Evolutionary conservation across 2,329 filamentous ascomycete species (phyloP).

Genomic region (Xylariaceae sp.): DNA sequence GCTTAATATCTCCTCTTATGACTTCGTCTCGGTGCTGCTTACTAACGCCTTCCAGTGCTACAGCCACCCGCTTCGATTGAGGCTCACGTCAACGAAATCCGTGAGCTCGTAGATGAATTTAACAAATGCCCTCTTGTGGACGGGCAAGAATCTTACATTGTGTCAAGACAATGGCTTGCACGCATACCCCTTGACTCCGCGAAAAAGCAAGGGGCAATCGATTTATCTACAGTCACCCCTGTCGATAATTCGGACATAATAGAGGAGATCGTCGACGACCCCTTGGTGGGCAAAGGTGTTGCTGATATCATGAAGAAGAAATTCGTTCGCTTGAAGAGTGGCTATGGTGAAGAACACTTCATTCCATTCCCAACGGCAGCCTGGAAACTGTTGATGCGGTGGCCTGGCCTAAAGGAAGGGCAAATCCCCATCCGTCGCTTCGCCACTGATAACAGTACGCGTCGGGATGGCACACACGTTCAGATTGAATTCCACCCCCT

Average conservation of each 20-base stretch:
- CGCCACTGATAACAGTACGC: slow-evolving; percentile 68
- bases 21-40: not conserved
- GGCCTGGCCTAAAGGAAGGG: slow-evolving; percentile 71
- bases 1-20: not conserved
- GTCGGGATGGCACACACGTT: slow-evolving; percentile 55
- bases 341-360: slow-evolving; percentile 63
- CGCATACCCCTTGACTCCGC: slow-evolving; percentile 62
- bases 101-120: slow-evolving; percentile 51
- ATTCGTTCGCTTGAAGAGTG: slow-evolving; percentile 70
- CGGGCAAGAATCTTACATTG: slow-evolving; percentile 68
- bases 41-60: slow-evolving; percentile 18
- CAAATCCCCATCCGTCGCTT: slow-evolving; percentile 68
- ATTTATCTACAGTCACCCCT: slow-evolving; percentile 61
- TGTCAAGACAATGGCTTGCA: slow-evolving; percentile 74
- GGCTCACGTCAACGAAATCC: slow-evolving; percentile 69
- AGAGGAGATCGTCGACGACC: slow-evolving; percentile 51
- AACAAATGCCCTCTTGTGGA: slow-evolving; percentile 54
- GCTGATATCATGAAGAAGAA: slow-evolving; percentile 34
- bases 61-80: slow-evolving; percentile 44
- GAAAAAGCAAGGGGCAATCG: slow-evolving; percentile 51
- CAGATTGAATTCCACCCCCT: slow-evolving; percentile 81
- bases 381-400: slow-evolving; percentile 73
- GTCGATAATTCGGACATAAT: slow-evolving; percentile 85
- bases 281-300: slow-evolving; percentile 34
- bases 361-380: slow-evolving; percentile 71